Evolutionary conservation across 495 filamentous ascomycete genomes (phyloP), one percentile per base, ranked within the genome.

Genomic region (Aspergillus avenaceus): DNA sequence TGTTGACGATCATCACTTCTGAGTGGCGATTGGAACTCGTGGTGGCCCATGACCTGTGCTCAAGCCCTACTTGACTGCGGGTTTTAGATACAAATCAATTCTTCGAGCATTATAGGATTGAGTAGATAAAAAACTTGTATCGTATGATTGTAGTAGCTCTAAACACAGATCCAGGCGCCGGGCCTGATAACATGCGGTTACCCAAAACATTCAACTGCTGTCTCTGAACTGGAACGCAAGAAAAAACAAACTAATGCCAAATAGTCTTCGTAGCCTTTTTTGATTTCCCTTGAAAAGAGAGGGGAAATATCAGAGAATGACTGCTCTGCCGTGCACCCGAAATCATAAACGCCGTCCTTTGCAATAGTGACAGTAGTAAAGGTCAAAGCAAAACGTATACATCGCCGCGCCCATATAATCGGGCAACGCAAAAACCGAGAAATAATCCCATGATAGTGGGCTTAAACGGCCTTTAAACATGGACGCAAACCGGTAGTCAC

Each of bases 291-390:
- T 16, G 4, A 19, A 21, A 36, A 21, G 1, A 38, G 34, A 8
- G 16, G 34, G 12, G 21, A 2, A 38, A 21, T 32, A 14, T n/a
- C 36, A 41, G 29, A 36, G 29, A 12, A 52, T 42, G 23, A 45
- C 38, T 24, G 27, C 37, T 31, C 18, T 47, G 31, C 9, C 29
- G 49, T 50, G 49, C 36, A 51, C 46, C 51, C 46, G 34, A 55
- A 42, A 63, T 58, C 52, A 40, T 27, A 12, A 58, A 63, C 60
- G 60, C 60, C 57, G 50, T 54, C 45, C 51, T 49, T 49, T 58
- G 54, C 49, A 60, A 58, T 51, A 46, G 37, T 49, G 46, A 41
- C 24, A 25, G 14, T 25, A 37, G 19, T 24, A 27, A 31, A 51
- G 22, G 24, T 12, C 41, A 29, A 23, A 28, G 49, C 37, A 44